These are phyloP conservation scores for Kuraishia borneana DNA, from an alignment of 805 yeast genomes.

Conservation along the genomic window DNA sequence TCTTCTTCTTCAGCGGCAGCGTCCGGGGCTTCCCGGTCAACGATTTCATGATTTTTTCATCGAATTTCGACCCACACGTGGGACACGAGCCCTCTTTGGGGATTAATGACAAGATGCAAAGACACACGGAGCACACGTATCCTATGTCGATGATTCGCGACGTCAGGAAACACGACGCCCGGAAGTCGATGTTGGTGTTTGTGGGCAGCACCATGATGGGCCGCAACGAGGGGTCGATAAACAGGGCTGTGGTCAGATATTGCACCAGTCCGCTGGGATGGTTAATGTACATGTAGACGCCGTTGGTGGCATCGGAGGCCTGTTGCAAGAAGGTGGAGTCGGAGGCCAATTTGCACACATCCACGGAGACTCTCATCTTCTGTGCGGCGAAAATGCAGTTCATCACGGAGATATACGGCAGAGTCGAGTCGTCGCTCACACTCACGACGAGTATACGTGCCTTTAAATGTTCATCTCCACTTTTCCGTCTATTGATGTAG, in stretches of 20 bases:
- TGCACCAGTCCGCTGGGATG: conserved; percentile 74
- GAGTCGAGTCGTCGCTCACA: conserved; percentile 61
- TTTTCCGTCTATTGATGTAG: conserved; percentile 59
- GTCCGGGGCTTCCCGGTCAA: conserved; percentile 45
- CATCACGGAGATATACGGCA: conserved; percentile 89
- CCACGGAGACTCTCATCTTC: conserved; percentile 80
- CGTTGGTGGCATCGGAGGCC: conserved; percentile 91
- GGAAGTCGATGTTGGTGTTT: conserved; percentile 76
- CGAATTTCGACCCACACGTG: conserved; percentile 75
- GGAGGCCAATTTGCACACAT: conserved; percentile 70
- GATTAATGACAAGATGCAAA: conserved; percentile 63
- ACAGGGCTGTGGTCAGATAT: conserved; percentile 70
- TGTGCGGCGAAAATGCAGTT: conserved; percentile 94
- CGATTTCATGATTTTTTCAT: conserved; percentile 44
- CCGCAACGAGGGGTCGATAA: conserved; percentile 77
- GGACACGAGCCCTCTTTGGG: conserved; percentile 71
- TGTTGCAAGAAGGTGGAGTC: conserved; percentile 85
- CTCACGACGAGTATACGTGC: conserved; percentile 57
- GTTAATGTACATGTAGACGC: conserved; percentile 64
- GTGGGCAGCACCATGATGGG: conserved; percentile 73
- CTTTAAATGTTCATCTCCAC: conserved; percentile 36
- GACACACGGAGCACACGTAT: conserved; percentile 88
- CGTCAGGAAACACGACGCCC: conserved; percentile 89
- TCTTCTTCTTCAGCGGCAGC: conserved; percentile 16
- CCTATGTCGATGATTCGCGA: conserved; percentile 91